phyloP scores from a whole-genome alignment of 208 protist genomes.

The Strigomonas culicis region DNA sequence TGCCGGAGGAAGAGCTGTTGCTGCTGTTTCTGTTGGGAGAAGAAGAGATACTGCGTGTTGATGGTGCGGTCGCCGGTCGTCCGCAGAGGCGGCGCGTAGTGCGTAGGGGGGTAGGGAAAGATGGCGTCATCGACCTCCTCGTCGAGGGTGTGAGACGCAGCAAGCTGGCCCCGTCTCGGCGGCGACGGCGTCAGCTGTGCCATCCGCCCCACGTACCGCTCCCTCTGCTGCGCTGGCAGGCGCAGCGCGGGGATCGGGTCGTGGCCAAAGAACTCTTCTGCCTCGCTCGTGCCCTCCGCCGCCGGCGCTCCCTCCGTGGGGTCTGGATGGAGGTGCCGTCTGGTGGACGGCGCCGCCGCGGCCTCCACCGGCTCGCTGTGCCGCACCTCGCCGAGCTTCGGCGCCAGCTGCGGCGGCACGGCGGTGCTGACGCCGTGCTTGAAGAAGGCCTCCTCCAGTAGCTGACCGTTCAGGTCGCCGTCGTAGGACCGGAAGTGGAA shows the following conservation, averaged over 20 bases:
- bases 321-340: background rate
- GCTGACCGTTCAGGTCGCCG: slow-evolving; percentile 37
- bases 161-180: no score
- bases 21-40: slow-evolving; percentile 1
- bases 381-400: slow-evolving; percentile 16
- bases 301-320: background rate
- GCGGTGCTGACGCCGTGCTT: slow-evolving; percentile 77
- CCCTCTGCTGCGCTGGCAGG: slow-evolving; percentile 28
- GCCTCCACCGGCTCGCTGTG: background rate
- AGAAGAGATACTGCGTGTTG: background rate
- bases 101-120: slow-evolving; percentile 42
- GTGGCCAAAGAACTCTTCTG: background rate
- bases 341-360: background rate
- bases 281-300: background rate
- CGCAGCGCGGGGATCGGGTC: slow-evolving; percentile 39
- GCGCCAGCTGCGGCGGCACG: slow-evolving; percentile 73
- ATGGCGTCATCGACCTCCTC: background rate
- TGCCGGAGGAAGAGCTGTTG: no score
- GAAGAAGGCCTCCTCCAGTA: slow-evolving; percentile 59
- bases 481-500: background rate
- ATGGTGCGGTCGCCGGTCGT: slow-evolving; percentile 45
- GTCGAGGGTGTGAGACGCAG: no score
- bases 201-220: slow-evolving; percentile 26
- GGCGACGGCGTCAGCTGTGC: no score
- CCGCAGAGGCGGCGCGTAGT: slow-evolving; percentile 41